These are phyloP conservation scores for Insectozyma bohioensis DNA, from an alignment of 1,139 yeast species.

Conservation along the genomic window DNA sequence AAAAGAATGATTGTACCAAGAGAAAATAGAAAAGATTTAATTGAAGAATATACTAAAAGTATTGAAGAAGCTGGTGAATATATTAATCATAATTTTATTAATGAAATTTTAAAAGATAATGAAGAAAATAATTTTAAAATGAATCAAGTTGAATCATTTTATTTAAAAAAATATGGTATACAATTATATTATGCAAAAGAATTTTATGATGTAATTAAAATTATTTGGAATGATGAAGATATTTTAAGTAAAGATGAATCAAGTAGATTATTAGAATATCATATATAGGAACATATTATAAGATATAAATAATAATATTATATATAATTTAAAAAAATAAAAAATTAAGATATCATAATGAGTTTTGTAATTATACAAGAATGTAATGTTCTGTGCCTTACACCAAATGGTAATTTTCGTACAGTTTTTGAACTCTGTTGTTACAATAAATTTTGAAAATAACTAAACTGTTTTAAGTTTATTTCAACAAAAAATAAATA, in stretches of 20 bases:
- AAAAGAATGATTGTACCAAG: constrained; percentile 66
- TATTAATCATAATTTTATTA: constrained; percentile 23
- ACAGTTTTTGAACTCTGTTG: no score
- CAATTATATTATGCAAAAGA: constrained; percentile 66
- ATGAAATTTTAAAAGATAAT: constrained; percentile 39
- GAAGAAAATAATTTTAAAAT: constrained; percentile 28
- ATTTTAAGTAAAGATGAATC: constrained; percentile 32
- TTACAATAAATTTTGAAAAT: no score
- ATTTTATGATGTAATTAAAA: constrained; percentile 71
- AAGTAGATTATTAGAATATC: constrained; percentile 38
- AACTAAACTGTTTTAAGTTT: no score
- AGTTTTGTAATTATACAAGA: no score
- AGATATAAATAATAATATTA: no score
- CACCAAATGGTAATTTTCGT: no score
- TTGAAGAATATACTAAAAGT: constrained; percentile 50
- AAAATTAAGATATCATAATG: no score
- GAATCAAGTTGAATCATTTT: constrained; percentile 48
- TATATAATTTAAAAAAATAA: no score
- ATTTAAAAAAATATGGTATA: constrained; percentile 53
- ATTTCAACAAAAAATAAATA: no score
- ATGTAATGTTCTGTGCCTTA: no score
- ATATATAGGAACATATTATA: no score
- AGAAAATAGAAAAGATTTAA: constrained; percentile 68
- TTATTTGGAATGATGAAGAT: constrained; percentile 62
- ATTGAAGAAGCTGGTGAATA: constrained; percentile 29